Percentiles rank a stretch among this genome's conserved stretches.
Conservation (phyloP, 805 yeast species). For the Wickerhamomyces canadensis region DNA sequence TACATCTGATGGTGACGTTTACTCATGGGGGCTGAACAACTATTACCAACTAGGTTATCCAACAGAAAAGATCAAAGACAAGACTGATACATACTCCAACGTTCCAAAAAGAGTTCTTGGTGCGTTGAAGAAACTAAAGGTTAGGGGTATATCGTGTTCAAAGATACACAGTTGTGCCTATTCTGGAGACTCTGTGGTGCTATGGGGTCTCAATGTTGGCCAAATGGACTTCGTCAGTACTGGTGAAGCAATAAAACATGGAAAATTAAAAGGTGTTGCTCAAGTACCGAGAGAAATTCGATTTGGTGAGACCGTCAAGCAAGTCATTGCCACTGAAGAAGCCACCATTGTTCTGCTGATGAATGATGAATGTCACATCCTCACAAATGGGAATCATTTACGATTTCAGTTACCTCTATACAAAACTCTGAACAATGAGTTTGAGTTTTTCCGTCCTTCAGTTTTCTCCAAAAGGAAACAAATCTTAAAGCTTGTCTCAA, state of each 20-base stretch:
- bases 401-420: conserved; percentile 37
- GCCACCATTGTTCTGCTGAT: conserved; percentile 61
- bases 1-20: conserved; percentile 47
- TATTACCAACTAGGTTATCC: conserved; percentile 61
- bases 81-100: conserved; percentile 21
- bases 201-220: conserved; percentile 82
- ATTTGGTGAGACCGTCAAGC: conserved; percentile 37
- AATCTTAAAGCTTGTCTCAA: conserved; percentile 29
- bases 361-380: conserved; percentile 57
- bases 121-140: conserved; percentile 22
- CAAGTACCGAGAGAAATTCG: conserved; percentile 37
- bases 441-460: conserved; percentile 51
- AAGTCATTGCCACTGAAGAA: conserved; percentile 58
- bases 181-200: conserved; percentile 37
- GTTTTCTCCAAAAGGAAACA: conserved; percentile 35
- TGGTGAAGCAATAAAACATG: conserved; percentile 26
- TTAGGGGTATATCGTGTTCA: conserved; percentile 44
- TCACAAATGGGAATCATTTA: conserved; percentile 51
- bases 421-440: conserved; percentile 32
- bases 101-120: conserved; percentile 23
- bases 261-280: conserved; percentile 30
- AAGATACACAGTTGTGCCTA: conserved; percentile 64
- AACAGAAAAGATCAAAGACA: conserved; percentile 24
- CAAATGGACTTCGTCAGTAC: conserved; percentile 59
- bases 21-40: conserved; percentile 75